Base-by-base conservation (phyloP, 2,329 filamentous ascomycete genomes). In the Aspergillus proliferans region DNA sequence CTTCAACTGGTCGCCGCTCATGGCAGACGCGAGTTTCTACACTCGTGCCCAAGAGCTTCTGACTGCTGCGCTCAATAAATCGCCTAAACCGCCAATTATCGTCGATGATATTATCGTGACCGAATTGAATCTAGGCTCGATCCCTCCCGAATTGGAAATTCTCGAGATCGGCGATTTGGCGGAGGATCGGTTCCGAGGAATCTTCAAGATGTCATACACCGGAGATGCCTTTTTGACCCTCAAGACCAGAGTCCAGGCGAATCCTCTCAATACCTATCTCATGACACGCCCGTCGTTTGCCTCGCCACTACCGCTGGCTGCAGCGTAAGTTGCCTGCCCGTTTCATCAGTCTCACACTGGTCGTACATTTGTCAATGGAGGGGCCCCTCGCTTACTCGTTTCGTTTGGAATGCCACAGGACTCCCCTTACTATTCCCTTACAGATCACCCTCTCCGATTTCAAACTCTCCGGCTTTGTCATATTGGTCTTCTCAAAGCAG, bases 1-100 rank as follows among this genome's bases (percentile, higher is more conserved):
- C 79, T 98, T 98, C 87, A 97, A 97, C 88, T 98, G 93, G 93
- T 95, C 90, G 81, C 93, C 93, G 67, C 81, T 98, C 58, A 93
- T 94, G 75, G 92, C 92, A 66, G 93, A 97, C 76, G 92, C 88
- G 64, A 82, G 84, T 61, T 93, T 93, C 72, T 92, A 92, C 73
- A 83, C 87, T 68, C 86, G 90, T 61, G 92, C 93, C 46, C 87
- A 91, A 70, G 91, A 97, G 69, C 87, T 97, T 70, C 81, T 98
- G 62, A 98, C 93, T 22, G 86, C 88, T 50, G 93, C 93, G 33
- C 79, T 98, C 64, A 98, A 98, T 80, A 97, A 97, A 74, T 93
- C 88, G 47, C 91, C 92, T 36, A 97, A 97, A 66, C 93, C 93
- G 49, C 93, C 93, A 52, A 97, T 97, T 66, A 98, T 98, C 68